Conservation (phyloP, 768 basidiomycete species). For the Suillus tomentosus region DNA sequence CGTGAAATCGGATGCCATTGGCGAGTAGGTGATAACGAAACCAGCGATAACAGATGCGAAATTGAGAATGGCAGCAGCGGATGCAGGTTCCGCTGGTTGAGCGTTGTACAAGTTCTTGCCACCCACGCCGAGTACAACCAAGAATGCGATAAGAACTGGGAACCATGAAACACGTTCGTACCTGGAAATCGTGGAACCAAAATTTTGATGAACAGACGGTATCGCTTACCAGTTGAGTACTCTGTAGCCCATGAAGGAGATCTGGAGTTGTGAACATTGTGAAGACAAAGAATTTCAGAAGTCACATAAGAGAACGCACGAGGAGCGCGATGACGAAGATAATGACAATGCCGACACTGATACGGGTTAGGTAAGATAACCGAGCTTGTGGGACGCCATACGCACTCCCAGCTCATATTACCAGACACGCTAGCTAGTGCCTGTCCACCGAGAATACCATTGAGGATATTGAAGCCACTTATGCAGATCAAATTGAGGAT, state of each 20-base stretch:
- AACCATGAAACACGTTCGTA: slow-evolving; percentile 80
- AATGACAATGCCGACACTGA: slow-evolving; percentile 80
- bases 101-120: slow-evolving; percentile 64
- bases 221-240: slow-evolving; percentile 53
- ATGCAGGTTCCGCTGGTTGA: slow-evolving; percentile 51
- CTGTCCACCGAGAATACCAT: slow-evolving; percentile 71
- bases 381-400: slow-evolving; percentile 16
- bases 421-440: slow-evolving; percentile 58
- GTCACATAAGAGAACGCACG: slow-evolving; percentile 33
- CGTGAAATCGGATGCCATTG: slow-evolving; percentile 72
- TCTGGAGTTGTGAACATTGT: slow-evolving; percentile 31
- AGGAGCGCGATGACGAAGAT: slow-evolving; percentile 69
- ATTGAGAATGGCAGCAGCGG: slow-evolving; percentile 54
- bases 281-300: slow-evolving; percentile 8
- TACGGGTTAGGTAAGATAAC: slow-evolving; percentile 14
- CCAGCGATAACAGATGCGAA: slow-evolving; percentile 75
- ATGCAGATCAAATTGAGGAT: slow-evolving; percentile 59
- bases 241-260: slow-evolving; percentile 68
- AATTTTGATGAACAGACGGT: neutral
- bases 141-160: slow-evolving; percentile 71
- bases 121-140: slow-evolving; percentile 72
- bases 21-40: slow-evolving; percentile 65
- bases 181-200: slow-evolving; percentile 34
- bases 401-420: slow-evolving; percentile 53
- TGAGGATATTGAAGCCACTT: slow-evolving; percentile 66